These are phyloP conservation scores for Trichoderma lentiforme DNA, from an alignment of 2,329 filamentous ascomycete genomes.

Conservation along the genomic window DNA sequence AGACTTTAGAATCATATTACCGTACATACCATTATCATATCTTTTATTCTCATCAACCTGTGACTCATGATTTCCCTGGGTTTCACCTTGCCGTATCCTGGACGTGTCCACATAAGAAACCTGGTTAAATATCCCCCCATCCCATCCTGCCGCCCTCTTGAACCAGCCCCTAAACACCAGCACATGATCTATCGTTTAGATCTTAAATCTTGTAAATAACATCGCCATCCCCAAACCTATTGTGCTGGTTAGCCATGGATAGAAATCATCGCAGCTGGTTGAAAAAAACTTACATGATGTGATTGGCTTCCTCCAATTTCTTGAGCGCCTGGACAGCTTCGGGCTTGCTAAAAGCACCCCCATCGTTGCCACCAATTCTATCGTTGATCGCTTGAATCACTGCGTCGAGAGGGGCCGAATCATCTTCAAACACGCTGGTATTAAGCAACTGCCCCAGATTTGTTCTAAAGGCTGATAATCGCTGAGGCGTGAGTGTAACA, in stretches of 20 bases:
- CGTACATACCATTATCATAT: slow-evolving; percentile 4
- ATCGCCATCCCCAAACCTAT: slow-evolving; percentile 58
- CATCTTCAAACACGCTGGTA: slow-evolving; percentile 80
- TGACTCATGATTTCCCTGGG: not conserved
- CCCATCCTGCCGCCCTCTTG: not conserved
- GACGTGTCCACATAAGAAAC: not conserved
- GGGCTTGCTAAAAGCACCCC: slow-evolving; percentile 61
- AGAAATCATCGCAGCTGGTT: not conserved
- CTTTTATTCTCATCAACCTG: not conserved
- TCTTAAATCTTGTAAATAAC: slow-evolving; percentile 66
- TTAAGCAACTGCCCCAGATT: slow-evolving; percentile 81
- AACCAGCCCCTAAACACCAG: not conserved
- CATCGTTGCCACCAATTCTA: slow-evolving; percentile 52
- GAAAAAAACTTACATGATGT: slow-evolving; percentile 70
- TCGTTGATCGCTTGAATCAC: slow-evolving; percentile 78
- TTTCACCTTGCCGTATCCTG: not conserved
- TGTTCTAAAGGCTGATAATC: slow-evolving; percentile 72
- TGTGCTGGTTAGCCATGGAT: not conserved
- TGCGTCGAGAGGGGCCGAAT: slow-evolving; percentile 71
- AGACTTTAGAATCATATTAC: slow-evolving; percentile 31
- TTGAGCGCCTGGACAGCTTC: slow-evolving; percentile 77
- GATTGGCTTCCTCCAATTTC: slow-evolving; percentile 77
- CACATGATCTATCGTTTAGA: not conserved
- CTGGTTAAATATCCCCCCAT: not conserved
- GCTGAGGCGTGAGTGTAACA: slow-evolving; percentile 53